Base-by-base conservation (phyloP, 306 rosid genomes). In the Nissolia schottii region DNA sequence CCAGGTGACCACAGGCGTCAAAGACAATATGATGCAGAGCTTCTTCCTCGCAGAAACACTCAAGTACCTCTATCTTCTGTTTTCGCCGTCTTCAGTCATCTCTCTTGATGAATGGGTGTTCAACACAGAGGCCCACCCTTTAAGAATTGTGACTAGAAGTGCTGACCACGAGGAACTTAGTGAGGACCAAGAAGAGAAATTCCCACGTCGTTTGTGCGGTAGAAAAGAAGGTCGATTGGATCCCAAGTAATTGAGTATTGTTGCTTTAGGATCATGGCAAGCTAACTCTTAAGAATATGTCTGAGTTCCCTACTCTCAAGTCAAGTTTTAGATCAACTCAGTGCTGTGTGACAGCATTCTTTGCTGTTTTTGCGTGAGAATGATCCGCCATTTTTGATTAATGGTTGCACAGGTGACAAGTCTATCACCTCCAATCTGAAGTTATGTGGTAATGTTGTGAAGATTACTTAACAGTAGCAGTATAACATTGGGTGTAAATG, bases 21-120 rank as follows among this genome's bases (percentile, higher is more conserved):
- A 72, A 78, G 92, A 85, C 73, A 56, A 87, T 43, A 67, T 78
- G 87, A 87, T 82, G 92, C 89, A 87, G 81, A 87, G 87, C 80
- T 87, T 85, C 87, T 85, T 87, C 85, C 87, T 87, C 2, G 84
- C 92, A 22, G 92, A 85, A 80, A 87, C 89, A 16, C 85, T 87
- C 11, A 85, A 85, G 76, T 87, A 83, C 49, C 89, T 85, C 77
- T 85, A 85, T 70, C 92, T 87, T 57, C 71, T 87, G 51, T 87
- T 87, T 81, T 87, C 92, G 4, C 89, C 89, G 64, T 55, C 92
- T 6, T 85, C 86, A 13, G 55, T 85, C 50, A 64, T 87, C 56
- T 58, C 92, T 53, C 81, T 85, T 64, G 86, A 87, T 53, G 84
- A 81, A 65, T 87, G 92, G 89, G 92, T 87, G 77, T 85, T 87